Evolutionary conservation across 176 grass and related monocot species (phyloP).

Genomic region (Raddia distichophylla): DNA sequence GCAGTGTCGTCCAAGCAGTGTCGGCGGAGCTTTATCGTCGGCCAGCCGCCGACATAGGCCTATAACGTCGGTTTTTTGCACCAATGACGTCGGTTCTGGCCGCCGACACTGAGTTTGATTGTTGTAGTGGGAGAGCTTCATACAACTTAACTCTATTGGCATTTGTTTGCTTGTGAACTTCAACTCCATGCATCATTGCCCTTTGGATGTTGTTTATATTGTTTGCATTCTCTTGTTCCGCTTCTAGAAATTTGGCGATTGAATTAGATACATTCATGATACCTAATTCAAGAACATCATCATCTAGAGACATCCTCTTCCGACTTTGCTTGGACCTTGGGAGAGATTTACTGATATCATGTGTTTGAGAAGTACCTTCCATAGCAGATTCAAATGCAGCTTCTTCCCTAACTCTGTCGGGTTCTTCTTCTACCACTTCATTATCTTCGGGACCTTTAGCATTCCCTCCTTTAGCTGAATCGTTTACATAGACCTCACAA

Average conservation of each 20-base stretch:
- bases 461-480: constrained; percentile 20
- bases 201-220: neutral
- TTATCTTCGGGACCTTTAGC: neutral
- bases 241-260: neutral
- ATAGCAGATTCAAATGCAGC: too few relatives aligned
- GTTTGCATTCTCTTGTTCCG: constrained; percentile 7
- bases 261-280: neutral
- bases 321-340: neutral
- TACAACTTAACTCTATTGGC: neutral
- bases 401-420: too few relatives aligned
- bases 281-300: neutral
- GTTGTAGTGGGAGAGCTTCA: neutral
- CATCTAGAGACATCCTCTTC: neutral
- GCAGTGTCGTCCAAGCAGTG: too few relatives aligned
- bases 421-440: neutral
- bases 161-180: neutral
- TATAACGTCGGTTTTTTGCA: too few relatives aligned
- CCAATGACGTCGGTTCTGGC: too few relatives aligned
- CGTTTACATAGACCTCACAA: neutral
- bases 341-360: neutral
- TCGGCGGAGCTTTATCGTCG: too few relatives aligned
- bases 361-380: neutral
- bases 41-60: too few relatives aligned
- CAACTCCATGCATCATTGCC: neutral
- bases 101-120: too few relatives aligned